A percentile compares a stretch with the other conserved stretches of the same genome.
phyloP scores from a whole-genome alignment of 768 basidiomycete genomes.

The Fistulinella prunicolor region DNA sequence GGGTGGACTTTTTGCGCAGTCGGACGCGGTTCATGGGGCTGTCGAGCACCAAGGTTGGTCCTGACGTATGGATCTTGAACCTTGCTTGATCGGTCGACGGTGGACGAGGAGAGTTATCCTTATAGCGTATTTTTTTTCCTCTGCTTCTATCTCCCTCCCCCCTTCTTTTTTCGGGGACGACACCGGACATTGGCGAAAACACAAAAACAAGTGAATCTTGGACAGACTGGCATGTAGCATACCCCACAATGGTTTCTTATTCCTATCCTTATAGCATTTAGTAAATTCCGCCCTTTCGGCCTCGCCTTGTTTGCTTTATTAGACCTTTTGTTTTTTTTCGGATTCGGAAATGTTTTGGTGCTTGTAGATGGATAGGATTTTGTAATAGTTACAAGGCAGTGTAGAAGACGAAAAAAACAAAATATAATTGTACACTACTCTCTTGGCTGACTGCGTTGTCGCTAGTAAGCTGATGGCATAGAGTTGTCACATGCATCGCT shows the following conservation, averaged over 20 bases:
- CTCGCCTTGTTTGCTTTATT: too few relatives aligned
- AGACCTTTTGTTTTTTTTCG: too few relatives aligned
- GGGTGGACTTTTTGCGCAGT: constrained; percentile 52
- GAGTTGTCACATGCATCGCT: too few relatives aligned
- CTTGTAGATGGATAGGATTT: neutral
- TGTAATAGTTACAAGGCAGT: constrained; percentile 19
- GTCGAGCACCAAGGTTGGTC: constrained; percentile 34
- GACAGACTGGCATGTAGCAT: constrained; percentile 23
- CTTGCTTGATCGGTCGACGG: constrained; percentile 18
- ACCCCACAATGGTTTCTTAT: constrained; percentile 10
- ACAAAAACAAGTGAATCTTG: constrained; percentile 12
- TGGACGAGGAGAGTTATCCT: constrained; percentile 14
- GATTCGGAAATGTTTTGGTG: neutral
- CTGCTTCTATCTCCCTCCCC: neutral
- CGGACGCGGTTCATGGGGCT: constrained; percentile 47
- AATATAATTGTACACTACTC: constrained; percentile 5
- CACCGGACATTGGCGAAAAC: constrained; percentile 19
- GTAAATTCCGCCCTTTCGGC: neutral
- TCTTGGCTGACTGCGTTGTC: neutral
- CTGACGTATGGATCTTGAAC: constrained; percentile 37
- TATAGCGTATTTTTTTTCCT: constrained; percentile 23
- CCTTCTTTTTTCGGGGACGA: neutral
- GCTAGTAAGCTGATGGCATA: too few relatives aligned
- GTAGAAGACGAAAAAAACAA: constrained; percentile 13
- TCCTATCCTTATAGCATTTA: constrained; percentile 26